Conservation (phyloP, 495 filamentous ascomycete genomes). For the Tuber brumale region DNA sequence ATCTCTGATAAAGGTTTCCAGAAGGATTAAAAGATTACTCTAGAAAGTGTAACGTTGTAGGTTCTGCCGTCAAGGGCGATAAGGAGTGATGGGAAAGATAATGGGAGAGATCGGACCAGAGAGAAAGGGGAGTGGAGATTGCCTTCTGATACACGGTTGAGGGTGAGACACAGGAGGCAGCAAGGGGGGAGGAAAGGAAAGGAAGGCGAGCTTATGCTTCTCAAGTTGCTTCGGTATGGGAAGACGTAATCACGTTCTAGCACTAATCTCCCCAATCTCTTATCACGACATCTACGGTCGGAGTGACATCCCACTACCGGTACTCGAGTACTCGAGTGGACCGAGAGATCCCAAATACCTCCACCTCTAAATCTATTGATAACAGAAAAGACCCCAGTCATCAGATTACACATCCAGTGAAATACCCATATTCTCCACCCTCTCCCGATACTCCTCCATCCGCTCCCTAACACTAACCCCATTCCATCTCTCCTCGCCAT, state of each 20-base stretch:
- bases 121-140: neutral
- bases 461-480: conserved; percentile 52
- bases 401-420: conserved; percentile 8
- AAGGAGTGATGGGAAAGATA: neutral
- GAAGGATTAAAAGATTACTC: neutral
- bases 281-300: neutral
- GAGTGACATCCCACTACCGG: neutral
- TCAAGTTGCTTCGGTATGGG: neutral
- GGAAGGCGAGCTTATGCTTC: neutral
- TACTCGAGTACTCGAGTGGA: neutral
- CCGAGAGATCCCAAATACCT: neutral
- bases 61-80: neutral
- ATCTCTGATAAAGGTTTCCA: neutral
- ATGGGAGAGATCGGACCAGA: neutral
- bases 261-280: neutral
- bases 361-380: neutral
- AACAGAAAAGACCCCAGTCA: neutral
- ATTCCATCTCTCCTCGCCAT: conserved; percentile 73
- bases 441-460: conserved; percentile 49
- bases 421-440: conserved; percentile 30
- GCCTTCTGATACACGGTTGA: neutral
- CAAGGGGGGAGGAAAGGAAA: neutral
- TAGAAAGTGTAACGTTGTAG: neutral
- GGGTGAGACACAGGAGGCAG: neutral
- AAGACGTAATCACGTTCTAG: neutral